Conservation (phyloP, 257 asterid species). For the Solanum habrochaites region DNA sequence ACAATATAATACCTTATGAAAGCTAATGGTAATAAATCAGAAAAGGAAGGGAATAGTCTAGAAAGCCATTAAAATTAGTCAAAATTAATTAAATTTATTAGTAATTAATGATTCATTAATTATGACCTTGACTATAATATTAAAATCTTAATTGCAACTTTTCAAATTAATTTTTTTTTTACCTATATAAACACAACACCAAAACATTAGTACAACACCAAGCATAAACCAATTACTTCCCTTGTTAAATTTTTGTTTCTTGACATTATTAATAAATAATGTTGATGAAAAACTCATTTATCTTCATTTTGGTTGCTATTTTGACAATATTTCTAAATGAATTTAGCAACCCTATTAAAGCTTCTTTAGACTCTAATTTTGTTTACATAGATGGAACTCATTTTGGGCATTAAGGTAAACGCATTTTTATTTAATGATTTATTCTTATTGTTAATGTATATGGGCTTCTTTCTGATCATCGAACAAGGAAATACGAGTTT, state of each 20-base stretch:
- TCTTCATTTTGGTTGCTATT: neutral
- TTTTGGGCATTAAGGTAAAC: slow-evolving; percentile 7
- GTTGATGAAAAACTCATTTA: neutral
- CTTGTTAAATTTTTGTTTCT: neutral
- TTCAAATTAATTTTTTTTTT: neutral
- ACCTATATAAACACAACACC: neutral
- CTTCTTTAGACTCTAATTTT: neutral
- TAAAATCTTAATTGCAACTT: neutral
- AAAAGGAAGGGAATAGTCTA: neutral
- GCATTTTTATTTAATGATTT: slow-evolving; percentile 18
- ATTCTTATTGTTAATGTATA: slow-evolving; percentile 27
- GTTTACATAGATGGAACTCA: slow-evolving; percentile 12
- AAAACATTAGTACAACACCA: neutral
- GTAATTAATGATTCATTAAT: neutral
- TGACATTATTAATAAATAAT: neutral
- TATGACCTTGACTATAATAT: neutral
- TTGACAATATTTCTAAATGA: neutral
- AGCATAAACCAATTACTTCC: neutral
- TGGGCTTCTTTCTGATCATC: slow-evolving; percentile 15
- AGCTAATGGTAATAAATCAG: no score
- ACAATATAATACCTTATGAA: no score
- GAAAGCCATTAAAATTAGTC: neutral
- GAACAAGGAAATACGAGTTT: slow-evolving; percentile 11
- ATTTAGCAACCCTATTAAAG: neutral
- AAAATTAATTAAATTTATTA: neutral